Percentiles rank a stretch among this genome's conserved stretches.
Conservation (phyloP, 805 yeast genomes). For the Lipomyces sp. region DNA sequence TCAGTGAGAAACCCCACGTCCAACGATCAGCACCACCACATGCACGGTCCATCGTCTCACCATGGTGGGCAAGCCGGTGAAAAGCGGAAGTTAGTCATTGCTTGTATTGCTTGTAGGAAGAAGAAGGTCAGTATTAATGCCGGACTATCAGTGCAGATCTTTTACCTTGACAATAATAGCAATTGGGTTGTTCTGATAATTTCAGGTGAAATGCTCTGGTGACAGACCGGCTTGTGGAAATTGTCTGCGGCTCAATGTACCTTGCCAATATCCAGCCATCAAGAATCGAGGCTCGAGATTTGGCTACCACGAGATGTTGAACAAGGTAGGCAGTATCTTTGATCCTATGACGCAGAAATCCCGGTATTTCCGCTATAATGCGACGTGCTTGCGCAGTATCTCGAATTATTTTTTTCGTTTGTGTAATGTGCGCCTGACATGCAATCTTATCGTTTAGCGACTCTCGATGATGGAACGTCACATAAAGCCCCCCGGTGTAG, state of each 20-base stretch:
- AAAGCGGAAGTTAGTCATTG: constrained; percentile 44
- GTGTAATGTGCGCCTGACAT: neutral
- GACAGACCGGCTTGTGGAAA: constrained; percentile 47
- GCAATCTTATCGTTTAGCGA: constrained; percentile 22
- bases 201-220: constrained; percentile 46
- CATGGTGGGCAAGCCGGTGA: constrained; percentile 15
- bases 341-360: too few species aligned
- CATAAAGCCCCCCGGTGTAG: constrained; percentile 33
- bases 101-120: constrained; percentile 46
- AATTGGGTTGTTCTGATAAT: neutral
- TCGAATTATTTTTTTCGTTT: neutral
- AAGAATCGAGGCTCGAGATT: constrained; percentile 48
- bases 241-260: constrained; percentile 44
- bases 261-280: constrained; percentile 46
- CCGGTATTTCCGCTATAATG: neutral
- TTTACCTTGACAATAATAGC: constrained; percentile 2
- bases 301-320: constrained; percentile 45
- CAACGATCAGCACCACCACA: constrained; percentile 1
- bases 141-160: neutral
- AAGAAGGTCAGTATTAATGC: constrained; percentile 40
- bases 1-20: neutral
- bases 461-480: constrained; percentile 39
- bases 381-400: too few species aligned
- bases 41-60: constrained; percentile 1
- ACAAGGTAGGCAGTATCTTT: constrained; percentile 19